A percentile compares a stretch with the other conserved stretches of the same genome.
Evolutionary conservation across 2,329 filamentous ascomycete genomes (phyloP).

Genomic region (Dactylellina haptotyla): DNA sequence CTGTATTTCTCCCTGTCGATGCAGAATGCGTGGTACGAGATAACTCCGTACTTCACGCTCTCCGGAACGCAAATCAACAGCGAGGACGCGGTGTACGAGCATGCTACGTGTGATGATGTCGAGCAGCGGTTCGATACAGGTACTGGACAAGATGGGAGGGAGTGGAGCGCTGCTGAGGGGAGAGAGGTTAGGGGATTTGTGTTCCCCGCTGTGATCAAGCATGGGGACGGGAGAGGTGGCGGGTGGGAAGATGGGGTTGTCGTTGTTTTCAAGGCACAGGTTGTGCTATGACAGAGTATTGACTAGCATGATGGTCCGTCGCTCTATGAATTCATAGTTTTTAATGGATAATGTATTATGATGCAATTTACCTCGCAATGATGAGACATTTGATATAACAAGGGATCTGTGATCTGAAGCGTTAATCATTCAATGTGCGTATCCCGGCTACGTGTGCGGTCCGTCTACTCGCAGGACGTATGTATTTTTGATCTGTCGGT

Average conservation of each 20-base stretch:
- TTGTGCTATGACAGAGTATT: conserved; percentile 17
- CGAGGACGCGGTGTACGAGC: conserved; percentile 22
- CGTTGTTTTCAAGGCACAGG: conserved; percentile 32
- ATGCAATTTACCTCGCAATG: no score
- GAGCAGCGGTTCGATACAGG: conserved; percentile 36
- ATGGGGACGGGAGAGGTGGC: conserved; percentile 40
- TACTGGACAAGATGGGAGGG: conserved; percentile 14
- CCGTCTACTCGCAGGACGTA: no score
- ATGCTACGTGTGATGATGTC: conserved; percentile 30
- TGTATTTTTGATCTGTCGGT: no score
- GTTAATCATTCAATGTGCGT: no score
- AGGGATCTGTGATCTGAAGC: no score
- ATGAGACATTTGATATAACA: no score
- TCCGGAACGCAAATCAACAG: background rate
- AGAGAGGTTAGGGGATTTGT: conserved; percentile 25
- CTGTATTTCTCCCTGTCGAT: conserved; percentile 26
- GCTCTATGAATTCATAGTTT: background rate
- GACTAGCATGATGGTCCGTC: no score
- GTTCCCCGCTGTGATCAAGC: conserved; percentile 33
- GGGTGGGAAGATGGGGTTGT: conserved; percentile 29
- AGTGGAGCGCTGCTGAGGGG: conserved; percentile 36
- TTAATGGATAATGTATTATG: background rate
- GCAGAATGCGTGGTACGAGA: conserved; percentile 35
- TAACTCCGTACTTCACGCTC: conserved; percentile 18
- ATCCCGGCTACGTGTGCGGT: no score